A percentile compares a stretch with the other conserved stretches of the same genome.
Conservation (phyloP, 768 basidiomycete genomes). For the Leccinum boreale region DNA sequence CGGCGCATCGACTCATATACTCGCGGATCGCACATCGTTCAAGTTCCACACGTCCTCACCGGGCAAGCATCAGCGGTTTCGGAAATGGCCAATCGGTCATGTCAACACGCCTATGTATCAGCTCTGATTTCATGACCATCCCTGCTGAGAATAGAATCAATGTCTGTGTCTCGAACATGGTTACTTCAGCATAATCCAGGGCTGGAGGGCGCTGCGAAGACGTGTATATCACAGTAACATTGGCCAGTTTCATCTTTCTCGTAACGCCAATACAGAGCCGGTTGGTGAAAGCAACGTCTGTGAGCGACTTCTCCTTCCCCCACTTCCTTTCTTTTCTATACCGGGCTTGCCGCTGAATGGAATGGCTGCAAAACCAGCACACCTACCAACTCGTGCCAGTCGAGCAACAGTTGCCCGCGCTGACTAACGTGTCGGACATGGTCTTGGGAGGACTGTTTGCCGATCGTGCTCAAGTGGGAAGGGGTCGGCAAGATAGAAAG, state of each 20-base stretch:
- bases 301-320: constrained; percentile 22
- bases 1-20: too few relatives aligned
- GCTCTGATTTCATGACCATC: constrained; percentile 74
- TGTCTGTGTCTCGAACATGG: constrained; percentile 74
- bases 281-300: constrained; percentile 91
- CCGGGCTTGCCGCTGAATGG: constrained; percentile 59
- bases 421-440: constrained; percentile 74
- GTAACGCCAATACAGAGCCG: constrained; percentile 83
- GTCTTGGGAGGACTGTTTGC: constrained; percentile 80
- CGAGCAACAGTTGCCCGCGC: constrained; percentile 77
- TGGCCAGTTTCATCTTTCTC: constrained; percentile 59
- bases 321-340: background rate
- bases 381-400: constrained; percentile 76
- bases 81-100: too few relatives aligned
- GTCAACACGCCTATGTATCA: constrained; percentile 39
- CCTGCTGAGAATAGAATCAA: constrained; percentile 74
- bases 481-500: background rate
- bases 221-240: constrained; percentile 80
- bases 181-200: constrained; percentile 75
- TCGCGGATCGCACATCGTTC: too few relatives aligned
- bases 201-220: constrained; percentile 69
- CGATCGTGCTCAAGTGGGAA: constrained; percentile 33
- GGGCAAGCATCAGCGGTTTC: too few relatives aligned
- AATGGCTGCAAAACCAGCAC: constrained; percentile 83
- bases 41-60: too few relatives aligned